Evolutionary conservation across 192 early-diverging fungal species (phyloP).

Genomic region (Podila minutissima): DNA sequence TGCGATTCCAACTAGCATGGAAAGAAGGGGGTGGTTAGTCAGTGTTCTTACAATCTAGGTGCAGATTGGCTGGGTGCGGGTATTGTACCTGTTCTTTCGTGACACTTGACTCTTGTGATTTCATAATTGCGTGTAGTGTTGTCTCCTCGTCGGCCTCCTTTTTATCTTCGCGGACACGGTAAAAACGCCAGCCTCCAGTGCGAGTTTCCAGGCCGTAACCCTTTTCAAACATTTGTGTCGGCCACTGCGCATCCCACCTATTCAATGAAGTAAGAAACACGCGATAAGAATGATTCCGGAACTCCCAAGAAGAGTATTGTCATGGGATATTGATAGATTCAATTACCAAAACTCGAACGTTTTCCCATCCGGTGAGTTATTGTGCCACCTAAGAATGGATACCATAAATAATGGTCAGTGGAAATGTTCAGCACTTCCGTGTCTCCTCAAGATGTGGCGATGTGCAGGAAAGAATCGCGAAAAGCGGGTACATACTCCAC

Average conservation of each 20-base stretch:
- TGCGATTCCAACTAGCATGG: conserved; percentile 29
- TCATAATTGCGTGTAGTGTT: conserved; percentile 54
- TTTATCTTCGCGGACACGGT: conserved; percentile 70
- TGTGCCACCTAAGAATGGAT: conserved; percentile 55
- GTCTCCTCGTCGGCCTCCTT: conserved; percentile 63
- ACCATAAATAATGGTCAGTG: neutral
- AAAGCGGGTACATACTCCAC: conserved; percentile 40
- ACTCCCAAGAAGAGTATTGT: no score
- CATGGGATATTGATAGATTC: neutral
- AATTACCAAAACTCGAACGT: conserved; percentile 59
- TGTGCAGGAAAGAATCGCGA: neutral
- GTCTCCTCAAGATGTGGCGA: neutral
- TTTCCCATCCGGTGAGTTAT: conserved; percentile 56
- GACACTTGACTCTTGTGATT: conserved; percentile 59
- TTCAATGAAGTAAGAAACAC: neutral
- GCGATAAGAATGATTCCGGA: neutral
- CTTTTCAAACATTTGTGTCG: conserved; percentile 61
- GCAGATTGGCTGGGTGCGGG: neutral
- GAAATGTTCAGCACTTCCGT: no score
- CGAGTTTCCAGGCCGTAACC: conserved; percentile 58
- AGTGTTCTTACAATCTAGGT: neutral
- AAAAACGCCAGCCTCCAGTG: conserved; percentile 65
- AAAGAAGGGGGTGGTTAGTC: neutral
- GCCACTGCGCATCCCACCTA: conserved; percentile 62
- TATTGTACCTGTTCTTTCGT: conserved; percentile 54